Evolutionary conservation across 495 filamentous ascomycete species (phyloP).

Genomic region (Aspergillus indologenus): DNA sequence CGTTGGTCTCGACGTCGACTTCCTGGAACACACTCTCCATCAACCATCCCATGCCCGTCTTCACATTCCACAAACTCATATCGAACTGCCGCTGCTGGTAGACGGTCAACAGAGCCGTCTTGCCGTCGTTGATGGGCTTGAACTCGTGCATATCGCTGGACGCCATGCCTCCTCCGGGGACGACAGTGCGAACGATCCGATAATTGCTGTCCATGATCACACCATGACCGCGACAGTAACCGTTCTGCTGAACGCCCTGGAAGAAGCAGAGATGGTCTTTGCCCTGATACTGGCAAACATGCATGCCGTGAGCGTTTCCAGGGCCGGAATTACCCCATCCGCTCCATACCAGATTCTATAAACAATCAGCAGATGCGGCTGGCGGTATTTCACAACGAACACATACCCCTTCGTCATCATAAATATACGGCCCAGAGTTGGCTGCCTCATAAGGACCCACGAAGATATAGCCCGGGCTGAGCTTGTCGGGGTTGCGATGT

Average conservation of each 20-base stretch:
- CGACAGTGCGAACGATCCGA: slow-evolving; percentile 44
- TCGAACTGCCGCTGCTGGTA: slow-evolving; percentile 56
- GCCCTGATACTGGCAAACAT: slow-evolving; percentile 48
- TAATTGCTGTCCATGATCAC: slow-evolving; percentile 52
- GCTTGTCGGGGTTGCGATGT: slow-evolving; percentile 24
- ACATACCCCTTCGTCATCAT: slow-evolving; percentile 43
- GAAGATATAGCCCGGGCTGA: slow-evolving; percentile 44
- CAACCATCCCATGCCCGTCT: slow-evolving; percentile 46
- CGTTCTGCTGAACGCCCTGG: slow-evolving; percentile 52
- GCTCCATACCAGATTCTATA: slow-evolving; percentile 46
- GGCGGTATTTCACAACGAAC: neutral
- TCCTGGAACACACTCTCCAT: slow-evolving; percentile 52
- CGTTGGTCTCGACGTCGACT: slow-evolving; percentile 48
- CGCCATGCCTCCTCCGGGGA: slow-evolving; percentile 45
- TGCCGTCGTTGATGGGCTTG: slow-evolving; percentile 42
- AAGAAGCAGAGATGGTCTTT: slow-evolving; percentile 52
- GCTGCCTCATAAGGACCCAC: slow-evolving; percentile 39
- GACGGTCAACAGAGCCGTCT: slow-evolving; percentile 52
- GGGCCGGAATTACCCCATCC: slow-evolving; percentile 43
- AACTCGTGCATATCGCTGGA: slow-evolving; percentile 54
- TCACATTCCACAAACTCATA: slow-evolving; percentile 50
- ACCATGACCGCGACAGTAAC: slow-evolving; percentile 52
- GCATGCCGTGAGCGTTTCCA: slow-evolving; percentile 41
- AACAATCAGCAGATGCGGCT: slow-evolving; percentile 11
- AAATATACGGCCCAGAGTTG: slow-evolving; percentile 46